Percentiles rank a stretch among this genome's conserved stretches.
These are phyloP conservation scores for Calycina marina DNA, from an alignment of 2,329 filamentous ascomycete species.

Conservation along the genomic window DNA sequence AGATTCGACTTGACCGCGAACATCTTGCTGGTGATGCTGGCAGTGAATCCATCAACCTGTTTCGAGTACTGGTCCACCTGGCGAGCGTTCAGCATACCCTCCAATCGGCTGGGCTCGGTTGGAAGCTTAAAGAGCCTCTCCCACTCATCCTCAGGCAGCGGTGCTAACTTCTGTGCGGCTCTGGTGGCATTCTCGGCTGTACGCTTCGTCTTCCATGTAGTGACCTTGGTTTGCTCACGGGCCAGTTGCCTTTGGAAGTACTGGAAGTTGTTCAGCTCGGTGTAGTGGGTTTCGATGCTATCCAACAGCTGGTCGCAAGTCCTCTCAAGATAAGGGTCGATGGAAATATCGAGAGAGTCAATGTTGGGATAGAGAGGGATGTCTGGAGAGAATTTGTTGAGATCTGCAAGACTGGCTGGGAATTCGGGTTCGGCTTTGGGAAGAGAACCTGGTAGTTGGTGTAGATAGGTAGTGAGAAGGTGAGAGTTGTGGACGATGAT, in stretches of 20 bases:
- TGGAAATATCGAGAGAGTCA: constrained; percentile 73
- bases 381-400: constrained; percentile 48
- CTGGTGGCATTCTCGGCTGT: constrained; percentile 88
- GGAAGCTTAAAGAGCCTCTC: constrained; percentile 96
- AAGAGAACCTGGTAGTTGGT: constrained; percentile 66
- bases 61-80: constrained; percentile 97
- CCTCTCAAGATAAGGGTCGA: constrained; percentile 97
- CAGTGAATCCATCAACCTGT: constrained; percentile 93
- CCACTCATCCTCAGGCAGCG: constrained; percentile 94
- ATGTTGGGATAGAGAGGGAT: constrained; percentile 72
- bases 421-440: constrained; percentile 54
- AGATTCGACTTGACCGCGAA: constrained; percentile 75
- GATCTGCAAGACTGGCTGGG: constrained; percentile 64
- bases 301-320: constrained; percentile 93
- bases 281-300: constrained; percentile 95
- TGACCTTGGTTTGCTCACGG: constrained; percentile 92
- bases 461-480: constrained; percentile 85
- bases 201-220: constrained; percentile 90
- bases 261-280: constrained; percentile 98
- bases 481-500: constrained; percentile 92
- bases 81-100: constrained; percentile 46
- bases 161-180: constrained; percentile 71
- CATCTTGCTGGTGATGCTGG: constrained; percentile 89
- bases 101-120: constrained; percentile 68
- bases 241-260: constrained; percentile 89